Conservation (phyloP, 768 basidiomycete genomes). For the Kwoniella shandongensis region DNA sequence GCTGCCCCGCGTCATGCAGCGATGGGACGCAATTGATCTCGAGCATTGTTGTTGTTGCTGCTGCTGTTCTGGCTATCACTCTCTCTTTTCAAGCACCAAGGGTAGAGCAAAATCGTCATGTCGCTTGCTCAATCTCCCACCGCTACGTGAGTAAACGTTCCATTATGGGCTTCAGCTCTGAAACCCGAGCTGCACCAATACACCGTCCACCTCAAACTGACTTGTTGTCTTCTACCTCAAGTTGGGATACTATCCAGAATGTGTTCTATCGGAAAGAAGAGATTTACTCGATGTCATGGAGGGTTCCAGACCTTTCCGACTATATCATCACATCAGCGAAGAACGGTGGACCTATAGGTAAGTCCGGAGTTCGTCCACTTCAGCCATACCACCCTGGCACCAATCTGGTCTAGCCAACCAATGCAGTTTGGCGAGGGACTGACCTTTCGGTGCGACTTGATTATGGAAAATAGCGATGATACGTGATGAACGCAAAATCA, state of each 20-base stretch:
- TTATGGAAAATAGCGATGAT: conserved; percentile 73
- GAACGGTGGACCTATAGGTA: conserved; percentile 87
- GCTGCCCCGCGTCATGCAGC: too few relatives aligned
- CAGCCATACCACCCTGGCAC: neutral
- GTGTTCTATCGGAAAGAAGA: conserved; percentile 81
- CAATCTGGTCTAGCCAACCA: neutral
- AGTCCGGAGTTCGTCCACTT: conserved; percentile 29
- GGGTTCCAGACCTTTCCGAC: conserved; percentile 73
- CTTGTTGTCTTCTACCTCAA: conserved; percentile 11
- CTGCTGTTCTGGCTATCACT: too few relatives aligned
- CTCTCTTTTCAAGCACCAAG: too few relatives aligned
- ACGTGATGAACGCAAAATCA: conserved; percentile 76
- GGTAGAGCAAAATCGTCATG: neutral
- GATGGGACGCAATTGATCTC: too few relatives aligned
- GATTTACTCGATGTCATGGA: conserved; percentile 77
- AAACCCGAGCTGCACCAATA: too few relatives aligned
- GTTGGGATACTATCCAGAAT: conserved; percentile 82
- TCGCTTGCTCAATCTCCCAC: conserved; percentile 5
- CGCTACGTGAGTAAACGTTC: conserved; percentile 1
- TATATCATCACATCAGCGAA: conserved; percentile 77
- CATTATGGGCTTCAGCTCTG: neutral
- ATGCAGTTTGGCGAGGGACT: neutral
- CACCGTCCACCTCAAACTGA: too few relatives aligned
- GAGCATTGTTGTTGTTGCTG: too few relatives aligned
- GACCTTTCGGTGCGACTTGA: neutral